These are phyloP conservation scores for Citrus maxima DNA, from an alignment of 345 rosid genomes.

Conservation along the genomic window DNA sequence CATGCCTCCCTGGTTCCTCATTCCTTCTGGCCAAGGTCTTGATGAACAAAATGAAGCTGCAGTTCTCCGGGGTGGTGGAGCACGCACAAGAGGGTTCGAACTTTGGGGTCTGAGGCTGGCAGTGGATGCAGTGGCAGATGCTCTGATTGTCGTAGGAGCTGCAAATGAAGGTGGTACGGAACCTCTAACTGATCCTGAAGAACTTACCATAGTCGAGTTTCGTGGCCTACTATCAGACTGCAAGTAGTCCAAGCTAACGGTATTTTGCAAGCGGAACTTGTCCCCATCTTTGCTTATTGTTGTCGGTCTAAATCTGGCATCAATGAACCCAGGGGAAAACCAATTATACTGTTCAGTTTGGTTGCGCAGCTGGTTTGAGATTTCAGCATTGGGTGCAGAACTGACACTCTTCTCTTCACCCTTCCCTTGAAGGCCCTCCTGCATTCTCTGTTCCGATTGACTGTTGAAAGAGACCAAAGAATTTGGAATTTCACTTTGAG, in stretches of 20 bases:
- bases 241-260: not conserved
- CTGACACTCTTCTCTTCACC: not conserved
- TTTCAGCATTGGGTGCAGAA: slow-evolving; percentile 1
- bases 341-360: not conserved
- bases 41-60: slow-evolving; percentile 8
- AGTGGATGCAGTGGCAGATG: not conserved
- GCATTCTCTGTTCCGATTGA: slow-evolving; percentile 12
- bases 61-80: slow-evolving; percentile 9
- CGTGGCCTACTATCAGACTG: slow-evolving; percentile 1
- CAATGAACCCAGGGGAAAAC: not conserved
- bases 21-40: slow-evolving; percentile 17
- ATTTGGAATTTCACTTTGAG: not conserved
- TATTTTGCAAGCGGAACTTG: slow-evolving; percentile 5
- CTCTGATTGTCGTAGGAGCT: slow-evolving; percentile 10
- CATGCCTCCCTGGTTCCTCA: not conserved
- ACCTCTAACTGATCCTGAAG: slow-evolving; percentile 6
- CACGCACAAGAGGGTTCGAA: not conserved
- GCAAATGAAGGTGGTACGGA: slow-evolving; percentile 10
- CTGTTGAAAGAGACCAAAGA: not conserved
- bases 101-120: slow-evolving; percentile 4
- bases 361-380: slow-evolving; percentile 7
- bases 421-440: not conserved
- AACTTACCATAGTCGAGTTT: not conserved
- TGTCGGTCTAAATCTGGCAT: slow-evolving; percentile 12
- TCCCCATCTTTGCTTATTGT: not conserved